phyloP scores from a whole-genome alignment of 345 rosid species.

The Arabidopsis arenosa region DNA sequence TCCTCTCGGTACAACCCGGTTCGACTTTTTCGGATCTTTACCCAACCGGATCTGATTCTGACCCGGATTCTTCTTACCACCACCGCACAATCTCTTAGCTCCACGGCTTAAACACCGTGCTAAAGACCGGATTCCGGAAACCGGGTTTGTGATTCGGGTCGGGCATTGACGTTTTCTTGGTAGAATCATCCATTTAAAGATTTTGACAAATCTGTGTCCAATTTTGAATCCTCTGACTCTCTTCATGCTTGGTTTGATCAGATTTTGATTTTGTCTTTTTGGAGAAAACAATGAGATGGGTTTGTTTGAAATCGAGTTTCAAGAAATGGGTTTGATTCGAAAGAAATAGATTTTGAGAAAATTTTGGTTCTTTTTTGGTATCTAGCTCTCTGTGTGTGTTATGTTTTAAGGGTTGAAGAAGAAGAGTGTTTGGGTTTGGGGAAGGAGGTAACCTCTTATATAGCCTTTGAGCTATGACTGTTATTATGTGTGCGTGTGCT shows the following conservation, averaged over 20 bases:
- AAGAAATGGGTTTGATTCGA: constrained; percentile 26
- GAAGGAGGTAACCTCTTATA: constrained; percentile 25
- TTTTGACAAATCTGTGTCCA: constrained; percentile 51
- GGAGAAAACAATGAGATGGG: constrained; percentile 4
- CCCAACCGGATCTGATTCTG: constrained; percentile 54
- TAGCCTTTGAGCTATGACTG: constrained; percentile 34
- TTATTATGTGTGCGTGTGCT: constrained; percentile 29
- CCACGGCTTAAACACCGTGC: constrained; percentile 51
- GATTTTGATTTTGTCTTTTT: background rate
- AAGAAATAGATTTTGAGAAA: background rate
- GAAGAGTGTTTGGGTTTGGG: constrained; percentile 11
- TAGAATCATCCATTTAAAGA: constrained; percentile 53
- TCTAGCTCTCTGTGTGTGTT: background rate
- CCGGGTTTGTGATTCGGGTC: constrained; percentile 37
- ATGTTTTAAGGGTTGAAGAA: constrained; percentile 14
- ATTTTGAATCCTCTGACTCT: constrained; percentile 62
- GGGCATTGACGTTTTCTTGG: constrained; percentile 33
- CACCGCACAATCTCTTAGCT: constrained; percentile 45
- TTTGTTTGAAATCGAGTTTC: constrained; percentile 16
- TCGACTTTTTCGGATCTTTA: constrained; percentile 32
- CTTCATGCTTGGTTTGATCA: constrained; percentile 44
- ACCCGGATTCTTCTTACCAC: constrained; percentile 34
- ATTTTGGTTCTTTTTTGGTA: background rate
- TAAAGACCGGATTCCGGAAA: constrained; percentile 49
- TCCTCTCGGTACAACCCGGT: constrained; percentile 64